phyloP scores from a whole-genome alignment of 129 eudicot species.

The Oenanthe sinensis region DNA sequence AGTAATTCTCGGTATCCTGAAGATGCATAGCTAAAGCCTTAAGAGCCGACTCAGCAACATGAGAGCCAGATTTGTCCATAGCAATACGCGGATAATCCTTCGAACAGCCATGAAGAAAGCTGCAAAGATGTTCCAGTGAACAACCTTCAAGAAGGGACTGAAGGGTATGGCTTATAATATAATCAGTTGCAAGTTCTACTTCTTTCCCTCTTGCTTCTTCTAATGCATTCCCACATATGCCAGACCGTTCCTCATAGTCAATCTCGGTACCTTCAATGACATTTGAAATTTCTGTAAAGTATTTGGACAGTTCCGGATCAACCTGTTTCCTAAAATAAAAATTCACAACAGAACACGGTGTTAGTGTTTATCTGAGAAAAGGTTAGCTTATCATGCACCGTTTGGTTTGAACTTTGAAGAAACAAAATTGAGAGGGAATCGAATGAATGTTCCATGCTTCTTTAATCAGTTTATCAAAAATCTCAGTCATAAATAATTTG shows the following conservation, averaged over 20 bases:
- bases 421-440: neutral
- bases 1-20: conserved; percentile 43
- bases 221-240: conserved; percentile 78
- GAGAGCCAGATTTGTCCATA: conserved; percentile 88
- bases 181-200: conserved; percentile 89
- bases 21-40: conserved; percentile 71
- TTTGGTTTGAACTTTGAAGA: no score
- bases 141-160: conserved; percentile 87
- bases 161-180: conserved; percentile 79
- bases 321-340: conserved; percentile 33
- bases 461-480: neutral
- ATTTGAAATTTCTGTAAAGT: conserved; percentile 48
- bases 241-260: conserved; percentile 62
- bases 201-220: conserved; percentile 91
- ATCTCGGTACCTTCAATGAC: conserved; percentile 54
- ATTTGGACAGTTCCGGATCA: conserved; percentile 48
- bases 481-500: neutral
- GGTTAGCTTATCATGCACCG: neutral
- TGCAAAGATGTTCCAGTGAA: conserved; percentile 59
- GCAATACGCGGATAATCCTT: conserved; percentile 59
- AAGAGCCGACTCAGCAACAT: conserved; percentile 95
- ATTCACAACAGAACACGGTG: conserved; percentile 24
- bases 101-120: conserved; percentile 60
- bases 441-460: neutral
- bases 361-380: neutral